Conservation (phyloP, 495 filamentous ascomycete species). For the Amorphotheca resinae region DNA sequence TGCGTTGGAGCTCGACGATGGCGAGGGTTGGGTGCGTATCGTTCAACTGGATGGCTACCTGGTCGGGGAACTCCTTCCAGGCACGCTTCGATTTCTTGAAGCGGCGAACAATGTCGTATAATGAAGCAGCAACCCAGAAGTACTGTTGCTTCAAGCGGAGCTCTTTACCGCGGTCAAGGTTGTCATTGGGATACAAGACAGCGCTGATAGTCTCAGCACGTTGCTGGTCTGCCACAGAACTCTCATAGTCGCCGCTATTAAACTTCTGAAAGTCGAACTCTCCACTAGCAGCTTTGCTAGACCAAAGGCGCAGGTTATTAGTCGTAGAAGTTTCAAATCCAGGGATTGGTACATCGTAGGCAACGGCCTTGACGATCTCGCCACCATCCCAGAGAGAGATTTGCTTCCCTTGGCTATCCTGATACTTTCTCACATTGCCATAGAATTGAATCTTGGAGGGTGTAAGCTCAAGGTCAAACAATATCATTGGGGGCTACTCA, state of each 20-base stretch:
- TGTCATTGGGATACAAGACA: constrained; percentile 95
- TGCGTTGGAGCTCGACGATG: constrained; percentile 88
- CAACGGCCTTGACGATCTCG: constrained; percentile 84
- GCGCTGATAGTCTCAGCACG: constrained; percentile 95
- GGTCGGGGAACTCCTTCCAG: constrained; percentile 87
- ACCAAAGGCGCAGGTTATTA: constrained; percentile 95
- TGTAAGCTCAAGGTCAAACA: constrained; percentile 9
- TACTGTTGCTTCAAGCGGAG: constrained; percentile 97
- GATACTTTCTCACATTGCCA: constrained; percentile 58
- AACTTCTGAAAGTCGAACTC: constrained; percentile 99
- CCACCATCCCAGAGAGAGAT: constrained; percentile 74
- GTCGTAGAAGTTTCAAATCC: constrained; percentile 82
- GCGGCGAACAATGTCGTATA: constrained; percentile 88
- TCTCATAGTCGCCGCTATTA: constrained; percentile 96
- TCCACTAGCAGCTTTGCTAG: constrained; percentile 88
- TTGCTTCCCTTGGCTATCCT: constrained; percentile 64
- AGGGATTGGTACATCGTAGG: constrained; percentile 91
- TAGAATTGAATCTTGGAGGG: constrained; percentile 70
- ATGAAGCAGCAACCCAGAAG: constrained; percentile 97
- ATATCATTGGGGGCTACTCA: constrained; percentile 19
- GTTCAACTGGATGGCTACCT: constrained; percentile 94
- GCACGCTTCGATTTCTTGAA: constrained; percentile 94
- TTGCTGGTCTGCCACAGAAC: constrained; percentile 91
- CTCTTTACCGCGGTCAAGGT: constrained; percentile 91
- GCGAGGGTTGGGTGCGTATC: constrained; percentile 96